phyloP scores from a whole-genome alignment of 2,329 filamentous ascomycete genomes.

The Aspergillus ibericus region DNA sequence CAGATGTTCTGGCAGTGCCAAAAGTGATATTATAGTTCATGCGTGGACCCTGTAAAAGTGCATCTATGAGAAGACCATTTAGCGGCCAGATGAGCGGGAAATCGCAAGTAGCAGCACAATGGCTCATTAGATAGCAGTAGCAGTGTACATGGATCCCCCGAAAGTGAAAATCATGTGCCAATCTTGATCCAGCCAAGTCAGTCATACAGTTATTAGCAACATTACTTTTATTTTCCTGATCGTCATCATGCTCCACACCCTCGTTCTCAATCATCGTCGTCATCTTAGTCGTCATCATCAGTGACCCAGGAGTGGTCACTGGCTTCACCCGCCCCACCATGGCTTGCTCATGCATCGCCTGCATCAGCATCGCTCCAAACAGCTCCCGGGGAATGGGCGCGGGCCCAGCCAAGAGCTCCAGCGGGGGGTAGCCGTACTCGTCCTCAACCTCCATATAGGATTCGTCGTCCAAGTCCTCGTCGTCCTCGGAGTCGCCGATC shows the following conservation, averaged over 20 bases:
- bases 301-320: slow-evolving; percentile 4
- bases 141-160: neutral
- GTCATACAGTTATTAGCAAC: neutral
- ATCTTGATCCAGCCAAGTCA: neutral
- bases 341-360: neutral
- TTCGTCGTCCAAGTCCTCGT: slow-evolving; percentile 1
- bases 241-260: neutral
- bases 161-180: neutral
- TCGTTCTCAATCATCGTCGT: neutral
- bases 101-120: neutral
- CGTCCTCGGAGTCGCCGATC: neutral
- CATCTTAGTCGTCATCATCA: neutral
- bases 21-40: too few relatives aligned
- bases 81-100: too few relatives aligned
- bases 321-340: neutral
- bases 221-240: neutral
- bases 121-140: neutral
- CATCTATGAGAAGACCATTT: neutral
- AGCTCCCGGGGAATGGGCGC: neutral
- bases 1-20: too few relatives aligned
- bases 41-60: too few relatives aligned
- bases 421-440: neutral
- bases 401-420: neutral
- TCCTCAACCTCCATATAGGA: neutral
- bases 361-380: neutral